Evolutionary conservation across 352 stramenopile genomes (phyloP), one percentile per base, ranked within the genome.

Genomic region (Phytophthora colocasiae): DNA sequence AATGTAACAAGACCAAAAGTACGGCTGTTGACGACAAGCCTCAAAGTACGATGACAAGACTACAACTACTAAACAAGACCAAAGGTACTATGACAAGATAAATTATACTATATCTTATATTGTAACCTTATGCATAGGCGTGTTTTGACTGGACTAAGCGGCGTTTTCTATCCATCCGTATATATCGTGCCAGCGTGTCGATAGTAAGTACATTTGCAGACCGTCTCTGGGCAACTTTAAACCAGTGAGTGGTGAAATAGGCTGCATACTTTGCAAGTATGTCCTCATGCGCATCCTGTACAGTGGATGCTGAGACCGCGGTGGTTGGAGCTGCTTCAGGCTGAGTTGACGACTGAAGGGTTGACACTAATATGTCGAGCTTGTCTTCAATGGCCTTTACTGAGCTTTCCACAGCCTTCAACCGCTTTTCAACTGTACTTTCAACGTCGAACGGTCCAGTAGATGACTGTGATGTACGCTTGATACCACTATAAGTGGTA

Each of bases 201-300:
- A 19, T 19, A 19, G 19, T 19, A 19, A 19, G 56, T 17, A 45
- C 56, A 17, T 26, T 15, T 10, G 44, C 3, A 19, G 19, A 24
- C 11, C 45, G 4, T 12, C 11, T 51, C 19, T 34, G 6, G n/a
- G 4, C 24, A 6, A 38, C 32, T 15, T 31, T 38, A 4, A 49
- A 12, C 32, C 55, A 63, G 48, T 63, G 8, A 2, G 29, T 49
- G 22, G 3, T 63, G 11, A 50, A 63, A 17, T 63, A 63, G 3
- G 14, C 34, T 6, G n/a, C 9, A 55, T 56, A 63, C 3, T 4
- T 15, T 19, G 19, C 19, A 19, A 19, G 19, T 19, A 19, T 19
- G 19, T 19, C 19, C 19, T 19, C 19, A 19, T 5, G 24, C 27
- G 24, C 8, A 8, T 53, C 12, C 14, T 5, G 32, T 2, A 34